Conservation (phyloP, 805 yeast genomes). For the Saccharomyces mikatae region DNA sequence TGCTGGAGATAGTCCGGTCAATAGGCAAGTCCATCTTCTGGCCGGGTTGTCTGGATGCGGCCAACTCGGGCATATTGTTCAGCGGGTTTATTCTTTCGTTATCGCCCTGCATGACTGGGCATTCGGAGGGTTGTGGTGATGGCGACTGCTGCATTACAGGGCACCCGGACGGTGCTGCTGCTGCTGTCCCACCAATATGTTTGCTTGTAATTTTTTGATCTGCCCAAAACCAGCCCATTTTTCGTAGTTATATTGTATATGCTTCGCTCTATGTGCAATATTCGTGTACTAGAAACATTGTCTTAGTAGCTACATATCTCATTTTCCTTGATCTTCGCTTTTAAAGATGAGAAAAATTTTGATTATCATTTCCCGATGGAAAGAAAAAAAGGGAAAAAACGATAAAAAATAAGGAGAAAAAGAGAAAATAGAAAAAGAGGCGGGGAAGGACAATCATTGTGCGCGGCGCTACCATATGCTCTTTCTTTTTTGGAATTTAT, state of each 20-base stretch:
- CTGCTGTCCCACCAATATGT: conserved; percentile 8
- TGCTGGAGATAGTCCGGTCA: conserved; percentile 72
- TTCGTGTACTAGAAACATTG: not conserved
- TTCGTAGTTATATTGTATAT: not conserved
- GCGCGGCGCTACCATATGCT: not conserved
- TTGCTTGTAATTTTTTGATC: conserved; percentile 19
- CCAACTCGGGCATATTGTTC: conserved; percentile 77
- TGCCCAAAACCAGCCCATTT: conserved; percentile 93
- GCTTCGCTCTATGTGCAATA: not conserved
- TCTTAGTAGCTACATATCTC: not conserved
- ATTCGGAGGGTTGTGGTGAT: conserved; percentile 8
- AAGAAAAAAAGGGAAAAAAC: not conserved
- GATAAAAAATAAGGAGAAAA: not conserved
- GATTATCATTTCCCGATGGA: not conserved
- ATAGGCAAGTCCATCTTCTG: conserved; percentile 75
- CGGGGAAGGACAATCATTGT: not conserved
- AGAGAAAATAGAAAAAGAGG: not conserved
- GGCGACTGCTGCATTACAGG: conserved; percentile 33
- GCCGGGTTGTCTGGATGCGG: conserved; percentile 65
- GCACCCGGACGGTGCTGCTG: conserved; percentile 35
- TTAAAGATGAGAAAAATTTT: not conserved
- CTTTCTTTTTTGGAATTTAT: too few species aligned
- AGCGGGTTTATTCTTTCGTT: conserved; percentile 55
- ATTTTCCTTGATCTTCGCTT: not conserved
- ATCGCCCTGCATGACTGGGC: conserved; percentile 27